Conservation (phyloP, 306 rosid genomes). For the Gynostemma pentaphyllum region DNA sequence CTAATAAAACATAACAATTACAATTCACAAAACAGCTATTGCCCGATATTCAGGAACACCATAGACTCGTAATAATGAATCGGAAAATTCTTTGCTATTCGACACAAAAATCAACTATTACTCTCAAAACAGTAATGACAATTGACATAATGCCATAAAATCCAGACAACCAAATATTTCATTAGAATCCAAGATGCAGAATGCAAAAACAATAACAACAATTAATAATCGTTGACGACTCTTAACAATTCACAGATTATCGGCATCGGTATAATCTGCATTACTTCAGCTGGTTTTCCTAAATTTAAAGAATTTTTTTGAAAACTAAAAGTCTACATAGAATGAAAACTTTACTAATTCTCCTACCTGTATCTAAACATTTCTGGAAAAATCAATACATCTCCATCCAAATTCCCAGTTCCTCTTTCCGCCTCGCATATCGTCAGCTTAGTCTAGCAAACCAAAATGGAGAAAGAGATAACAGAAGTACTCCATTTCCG, state of each 20-base stretch:
- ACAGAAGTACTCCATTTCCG: not conserved
- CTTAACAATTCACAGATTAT: not conserved
- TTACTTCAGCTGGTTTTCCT: not conserved
- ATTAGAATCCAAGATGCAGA: not conserved
- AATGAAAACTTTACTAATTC: not conserved
- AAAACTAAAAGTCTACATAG: not conserved
- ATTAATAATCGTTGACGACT: not conserved
- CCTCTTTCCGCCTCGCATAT: conserved; percentile 62
- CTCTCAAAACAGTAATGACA: too few relatives aligned
- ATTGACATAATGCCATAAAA: too few relatives aligned
- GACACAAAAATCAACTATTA: too few relatives aligned
- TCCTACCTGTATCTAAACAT: conserved; percentile 65
- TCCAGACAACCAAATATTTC: too few relatives aligned
- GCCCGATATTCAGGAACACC: too few relatives aligned
- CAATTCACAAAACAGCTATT: too few relatives aligned
- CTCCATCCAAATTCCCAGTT: conserved; percentile 46
- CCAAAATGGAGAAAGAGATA: not conserved
- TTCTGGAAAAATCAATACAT: conserved; percentile 71
- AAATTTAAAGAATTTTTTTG: too few relatives aligned
- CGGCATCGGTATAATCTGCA: not conserved
- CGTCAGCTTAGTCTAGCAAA: conserved; percentile 57
- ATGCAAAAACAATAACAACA: not conserved
- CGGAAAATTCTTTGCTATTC: too few relatives aligned
- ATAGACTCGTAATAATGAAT: too few relatives aligned
- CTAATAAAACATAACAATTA: too few relatives aligned